Evolutionary conservation across 257 asterid genomes (phyloP).

Genomic region (Phtheirospermum japonicum): DNA sequence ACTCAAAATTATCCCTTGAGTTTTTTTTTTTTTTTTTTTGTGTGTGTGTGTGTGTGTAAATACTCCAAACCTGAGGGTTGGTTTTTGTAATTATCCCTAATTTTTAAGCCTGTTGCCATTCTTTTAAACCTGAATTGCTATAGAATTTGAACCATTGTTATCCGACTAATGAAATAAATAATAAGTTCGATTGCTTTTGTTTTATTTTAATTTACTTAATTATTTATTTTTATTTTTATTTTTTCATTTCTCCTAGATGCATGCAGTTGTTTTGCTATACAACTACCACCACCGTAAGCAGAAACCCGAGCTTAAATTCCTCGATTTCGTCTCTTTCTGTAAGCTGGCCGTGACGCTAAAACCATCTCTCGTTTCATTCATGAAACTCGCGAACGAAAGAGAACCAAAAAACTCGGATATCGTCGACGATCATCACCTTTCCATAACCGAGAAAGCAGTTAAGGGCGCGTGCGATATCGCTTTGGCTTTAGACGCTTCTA

Average conservation of each 20-base stretch:
- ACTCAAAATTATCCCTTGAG: background rate
- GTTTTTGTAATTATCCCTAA: background rate
- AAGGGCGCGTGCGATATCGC: conserved; percentile 60
- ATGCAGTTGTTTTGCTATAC: conserved; percentile 77
- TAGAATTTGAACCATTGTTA: background rate
- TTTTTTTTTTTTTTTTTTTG: background rate
- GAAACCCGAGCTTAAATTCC: conserved; percentile 32
- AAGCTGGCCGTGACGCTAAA: conserved; percentile 43
- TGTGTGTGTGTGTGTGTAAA: background rate
- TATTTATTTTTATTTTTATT: no score
- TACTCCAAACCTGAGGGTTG: background rate
- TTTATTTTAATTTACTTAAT: background rate
- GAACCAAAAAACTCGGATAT: background rate
- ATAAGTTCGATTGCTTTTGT: background rate
- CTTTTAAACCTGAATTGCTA: no score
- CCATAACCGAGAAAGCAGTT: conserved; percentile 55
- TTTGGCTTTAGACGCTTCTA: conserved; percentile 40
- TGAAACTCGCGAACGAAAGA: conserved; percentile 31
- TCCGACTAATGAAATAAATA: background rate
- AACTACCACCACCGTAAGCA: conserved; percentile 71
- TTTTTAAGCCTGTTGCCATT: background rate
- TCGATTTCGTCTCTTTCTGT: conserved; percentile 49
- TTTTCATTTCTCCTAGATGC: no score
- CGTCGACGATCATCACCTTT: conserved; percentile 38
- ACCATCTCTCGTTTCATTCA: conserved; percentile 44